phyloP scores from a whole-genome alignment of 768 basidiomycete species.

The Lactarius trivialis region DNA sequence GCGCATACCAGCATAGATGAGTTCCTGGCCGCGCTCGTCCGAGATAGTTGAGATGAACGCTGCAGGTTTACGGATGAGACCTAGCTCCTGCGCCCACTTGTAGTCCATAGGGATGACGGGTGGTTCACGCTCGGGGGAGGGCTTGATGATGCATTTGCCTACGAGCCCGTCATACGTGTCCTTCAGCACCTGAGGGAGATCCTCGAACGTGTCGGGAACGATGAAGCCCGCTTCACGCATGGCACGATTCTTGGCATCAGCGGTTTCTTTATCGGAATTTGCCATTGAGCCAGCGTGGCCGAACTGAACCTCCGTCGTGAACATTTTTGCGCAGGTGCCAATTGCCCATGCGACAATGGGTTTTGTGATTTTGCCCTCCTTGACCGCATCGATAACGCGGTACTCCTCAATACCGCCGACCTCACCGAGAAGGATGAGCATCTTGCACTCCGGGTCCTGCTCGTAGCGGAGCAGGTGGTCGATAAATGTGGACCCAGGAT shows the following conservation, averaged over 20 bases:
- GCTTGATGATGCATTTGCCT: slow-evolving; percentile 54
- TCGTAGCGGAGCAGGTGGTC: slow-evolving; percentile 98
- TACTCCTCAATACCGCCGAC: slow-evolving; percentile 99
- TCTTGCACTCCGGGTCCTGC: slow-evolving; percentile 94
- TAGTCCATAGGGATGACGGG: slow-evolving; percentile 99
- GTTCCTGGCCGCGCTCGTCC: slow-evolving; percentile 97
- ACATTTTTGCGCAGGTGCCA: slow-evolving; percentile 99
- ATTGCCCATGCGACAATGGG: slow-evolving; percentile 99
- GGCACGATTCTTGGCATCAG: slow-evolving; percentile 93
- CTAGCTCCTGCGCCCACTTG: slow-evolving; percentile 99
- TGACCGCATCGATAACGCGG: slow-evolving; percentile 97
- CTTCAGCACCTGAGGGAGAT: slow-evolving; percentile 79
- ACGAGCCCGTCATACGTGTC: slow-evolving; percentile 84
- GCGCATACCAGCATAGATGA: slow-evolving; percentile 97
- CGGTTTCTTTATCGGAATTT: slow-evolving; percentile 95
- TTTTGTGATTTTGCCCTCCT: slow-evolving; percentile 89
- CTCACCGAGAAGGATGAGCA: slow-evolving; percentile 97
- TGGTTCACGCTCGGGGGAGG: slow-evolving; percentile 75
- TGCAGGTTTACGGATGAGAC: slow-evolving; percentile 96
- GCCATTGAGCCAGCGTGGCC: slow-evolving; percentile 98
- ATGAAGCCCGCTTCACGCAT: slow-evolving; percentile 95
- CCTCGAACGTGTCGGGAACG: slow-evolving; percentile 96
- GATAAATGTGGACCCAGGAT: slow-evolving; percentile 98
- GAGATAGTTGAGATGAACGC: slow-evolving; percentile 99
- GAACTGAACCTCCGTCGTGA: slow-evolving; percentile 98